A percentile compares a stretch with the other conserved stretches of the same genome.
phyloP scores from a whole-genome alignment of 805 yeast species.

The Saccharomycopsis synnaedendra region DNA sequence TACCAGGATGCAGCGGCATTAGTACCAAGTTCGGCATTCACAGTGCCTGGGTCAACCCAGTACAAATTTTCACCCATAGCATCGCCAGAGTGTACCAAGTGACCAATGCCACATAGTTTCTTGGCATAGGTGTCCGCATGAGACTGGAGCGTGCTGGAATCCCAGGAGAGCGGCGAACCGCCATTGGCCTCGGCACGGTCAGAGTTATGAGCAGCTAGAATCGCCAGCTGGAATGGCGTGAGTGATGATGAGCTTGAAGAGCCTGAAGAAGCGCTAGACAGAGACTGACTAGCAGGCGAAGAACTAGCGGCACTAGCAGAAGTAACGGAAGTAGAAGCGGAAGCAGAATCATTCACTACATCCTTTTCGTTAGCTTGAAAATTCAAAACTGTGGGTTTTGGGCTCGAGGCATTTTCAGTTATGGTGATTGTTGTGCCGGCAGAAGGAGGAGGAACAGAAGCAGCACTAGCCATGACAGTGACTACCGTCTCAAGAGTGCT shows the following conservation, averaged over 20 bases:
- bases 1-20: slow-evolving; percentile 60
- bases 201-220: slow-evolving; percentile 50
- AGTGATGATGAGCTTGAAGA: slow-evolving; percentile 1
- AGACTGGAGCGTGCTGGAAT: slow-evolving; percentile 28
- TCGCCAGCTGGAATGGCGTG: slow-evolving; percentile 21
- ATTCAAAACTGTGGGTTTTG: too few species aligned
- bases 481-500: too few species aligned
- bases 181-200: slow-evolving; percentile 38
- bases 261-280: slow-evolving; percentile 1
- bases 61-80: slow-evolving; percentile 68
- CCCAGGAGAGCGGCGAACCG: slow-evolving; percentile 46
- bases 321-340: too few species aligned
- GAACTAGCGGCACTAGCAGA: neutral
- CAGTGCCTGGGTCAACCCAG: slow-evolving; percentile 34
- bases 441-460: too few species aligned
- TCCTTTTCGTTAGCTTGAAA: too few species aligned
- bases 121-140: slow-evolving; percentile 49
- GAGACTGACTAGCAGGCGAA: neutral
- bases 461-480: too few species aligned
- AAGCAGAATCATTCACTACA: too few species aligned
- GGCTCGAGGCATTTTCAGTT: too few species aligned
- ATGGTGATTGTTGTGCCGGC: too few species aligned
- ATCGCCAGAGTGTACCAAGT: slow-evolving; percentile 52
- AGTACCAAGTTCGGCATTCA: neutral
- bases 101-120: slow-evolving; percentile 41